phyloP scores from a whole-genome alignment of 2,329 filamentous ascomycete species.

The Parasarocladium wereldwijsianum region DNA sequence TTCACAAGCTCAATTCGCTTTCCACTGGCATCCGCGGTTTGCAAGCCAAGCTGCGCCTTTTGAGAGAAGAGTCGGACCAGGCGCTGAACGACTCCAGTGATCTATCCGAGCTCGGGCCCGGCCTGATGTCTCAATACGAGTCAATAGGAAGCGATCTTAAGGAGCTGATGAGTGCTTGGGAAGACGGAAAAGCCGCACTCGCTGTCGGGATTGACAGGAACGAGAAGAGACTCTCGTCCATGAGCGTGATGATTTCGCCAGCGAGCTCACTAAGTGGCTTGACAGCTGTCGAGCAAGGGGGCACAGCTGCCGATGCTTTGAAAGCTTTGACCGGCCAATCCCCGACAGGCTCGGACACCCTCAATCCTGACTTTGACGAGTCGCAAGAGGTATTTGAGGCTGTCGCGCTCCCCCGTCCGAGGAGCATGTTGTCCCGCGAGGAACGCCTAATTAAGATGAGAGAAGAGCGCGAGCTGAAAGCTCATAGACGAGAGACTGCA shows the following conservation, averaged over 20 bases:
- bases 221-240: slow-evolving; percentile 52
- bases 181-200: slow-evolving; percentile 70
- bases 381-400: slow-evolving; percentile 75
- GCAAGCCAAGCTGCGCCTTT: slow-evolving; percentile 84
- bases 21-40: slow-evolving; percentile 83
- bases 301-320: slow-evolving; percentile 44
- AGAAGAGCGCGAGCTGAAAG: slow-evolving; percentile 68
- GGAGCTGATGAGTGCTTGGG: slow-evolving; percentile 70
- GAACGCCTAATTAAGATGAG: slow-evolving; percentile 79
- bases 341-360: slow-evolving; percentile 31
- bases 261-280: slow-evolving; percentile 52
- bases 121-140: slow-evolving; percentile 81
- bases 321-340: slow-evolving; percentile 64
- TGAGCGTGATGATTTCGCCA: slow-evolving; percentile 44
- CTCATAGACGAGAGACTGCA: slow-evolving; percentile 53
- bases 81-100: slow-evolving; percentile 60
- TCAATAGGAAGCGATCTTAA: slow-evolving; percentile 82
- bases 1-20: slow-evolving; percentile 75
- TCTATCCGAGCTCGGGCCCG: slow-evolving; percentile 61
- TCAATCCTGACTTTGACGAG: slow-evolving; percentile 38
- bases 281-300: slow-evolving; percentile 41
- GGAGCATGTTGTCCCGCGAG: slow-evolving; percentile 62
- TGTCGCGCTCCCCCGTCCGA: slow-evolving; percentile 56
- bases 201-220: slow-evolving; percentile 71
- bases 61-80: slow-evolving; percentile 78